A percentile compares a stretch with the other conserved stretches of the same genome.
These are phyloP conservation scores for Sclerotinia trifoliorum DNA, from an alignment of 2,329 filamentous ascomycete species.

Conservation along the genomic window DNA sequence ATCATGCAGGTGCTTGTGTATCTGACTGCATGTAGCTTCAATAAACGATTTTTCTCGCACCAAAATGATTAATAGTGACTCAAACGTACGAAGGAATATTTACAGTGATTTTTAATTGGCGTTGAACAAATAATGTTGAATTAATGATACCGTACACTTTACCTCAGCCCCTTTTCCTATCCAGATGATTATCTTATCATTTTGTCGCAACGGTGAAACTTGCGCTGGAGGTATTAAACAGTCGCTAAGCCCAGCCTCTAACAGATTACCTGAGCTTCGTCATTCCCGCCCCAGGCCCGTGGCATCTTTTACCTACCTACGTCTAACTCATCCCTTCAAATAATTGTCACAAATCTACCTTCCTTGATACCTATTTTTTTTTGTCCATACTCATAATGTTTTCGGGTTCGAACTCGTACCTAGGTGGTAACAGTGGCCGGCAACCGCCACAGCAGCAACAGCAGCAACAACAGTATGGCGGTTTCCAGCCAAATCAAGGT, in stretches of 20 bases:
- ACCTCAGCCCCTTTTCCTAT: constrained; percentile 9
- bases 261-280: constrained; percentile 26
- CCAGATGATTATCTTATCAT: constrained; percentile 3
- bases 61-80: not conserved
- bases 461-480: constrained; percentile 39
- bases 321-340: constrained; percentile 21
- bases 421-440: constrained; percentile 75
- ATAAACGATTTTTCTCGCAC: constrained; percentile 14
- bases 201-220: constrained; percentile 21
- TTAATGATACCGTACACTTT: not conserved
- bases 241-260: constrained; percentile 26
- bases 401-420: constrained; percentile 81
- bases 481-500: constrained; percentile 20
- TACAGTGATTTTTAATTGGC: constrained; percentile 2
- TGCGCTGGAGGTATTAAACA: not conserved
- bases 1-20: constrained; percentile 20
- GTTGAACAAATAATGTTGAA: not conserved
- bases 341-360: constrained; percentile 15
- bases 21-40: constrained; percentile 17
- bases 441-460: constrained; percentile 42
- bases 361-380: constrained; percentile 26
- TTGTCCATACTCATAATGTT: constrained; percentile 62
- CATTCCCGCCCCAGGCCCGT: constrained; percentile 24
- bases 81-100: not conserved
- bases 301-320: constrained; percentile 18